Conservation (phyloP, 495 filamentous ascomycete species). For the Talaromyces trachyspermus region DNA sequence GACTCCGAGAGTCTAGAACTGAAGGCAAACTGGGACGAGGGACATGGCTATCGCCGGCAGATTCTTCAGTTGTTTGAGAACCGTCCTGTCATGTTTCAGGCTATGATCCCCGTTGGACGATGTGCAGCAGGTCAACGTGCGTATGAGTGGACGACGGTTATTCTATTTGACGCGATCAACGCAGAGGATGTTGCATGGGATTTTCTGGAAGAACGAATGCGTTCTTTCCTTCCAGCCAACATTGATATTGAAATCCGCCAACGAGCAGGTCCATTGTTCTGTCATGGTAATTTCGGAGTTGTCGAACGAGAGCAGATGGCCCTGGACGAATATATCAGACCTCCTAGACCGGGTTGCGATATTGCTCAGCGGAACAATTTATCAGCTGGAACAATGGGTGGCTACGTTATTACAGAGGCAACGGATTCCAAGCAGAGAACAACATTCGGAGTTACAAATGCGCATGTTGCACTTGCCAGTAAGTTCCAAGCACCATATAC, state of each 20-base stretch:
- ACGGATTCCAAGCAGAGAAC: background rate
- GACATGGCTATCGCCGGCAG: background rate
- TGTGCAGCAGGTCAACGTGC: background rate
- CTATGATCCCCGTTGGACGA: background rate
- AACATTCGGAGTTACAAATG: conserved; percentile 4
- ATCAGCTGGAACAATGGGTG: background rate
- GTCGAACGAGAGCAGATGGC: background rate
- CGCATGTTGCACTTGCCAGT: background rate
- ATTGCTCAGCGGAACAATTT: background rate
- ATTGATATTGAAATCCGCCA: conserved; percentile 5
- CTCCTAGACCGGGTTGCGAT: background rate
- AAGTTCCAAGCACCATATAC: background rate
- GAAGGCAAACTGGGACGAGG: background rate
- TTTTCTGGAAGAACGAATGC: background rate
- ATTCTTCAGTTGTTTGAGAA: conserved; percentile 1
- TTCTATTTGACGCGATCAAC: conserved; percentile 5
- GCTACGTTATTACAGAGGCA: background rate
- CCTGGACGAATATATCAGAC: too few species aligned
- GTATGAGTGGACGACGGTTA: background rate
- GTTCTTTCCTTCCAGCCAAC: background rate
- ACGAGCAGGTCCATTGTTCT: conserved; percentile 2
- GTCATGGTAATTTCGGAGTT: background rate
- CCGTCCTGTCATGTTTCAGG: background rate
- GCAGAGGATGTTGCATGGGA: conserved; percentile 10
- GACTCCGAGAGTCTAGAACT: background rate